Evolutionary conservation across 2,329 filamentous ascomycete genomes (phyloP), one percentile per base, ranked within the genome.

Genomic region (Elsinoe ampelina): DNA sequence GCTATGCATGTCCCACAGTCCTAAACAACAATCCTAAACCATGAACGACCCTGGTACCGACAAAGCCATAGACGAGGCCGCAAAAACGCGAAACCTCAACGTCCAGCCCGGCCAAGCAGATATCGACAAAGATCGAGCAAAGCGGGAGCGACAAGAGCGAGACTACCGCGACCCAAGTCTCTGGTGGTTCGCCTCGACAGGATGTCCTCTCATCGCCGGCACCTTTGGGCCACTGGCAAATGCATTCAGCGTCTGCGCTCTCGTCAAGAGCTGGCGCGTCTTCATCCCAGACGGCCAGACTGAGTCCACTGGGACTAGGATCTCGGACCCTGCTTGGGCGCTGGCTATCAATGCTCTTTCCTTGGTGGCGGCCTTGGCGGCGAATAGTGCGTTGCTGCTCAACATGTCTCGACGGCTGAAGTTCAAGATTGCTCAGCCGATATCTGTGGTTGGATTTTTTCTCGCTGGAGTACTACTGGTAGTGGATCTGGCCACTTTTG

Each of bases 151-250:
- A 45, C 72, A 75, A 52, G 64, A 39, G 13, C 13, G 69, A 36
- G 67, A 75, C 45, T 75, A 70, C 57, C 63, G 73, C 6, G 71
- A 75, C 57, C 76, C 74, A 43, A 76, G 74, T 63, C 73, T 75
- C 57, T 83, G 80, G 79, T 84, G 80, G 80, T 79, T 83, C 63
- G 79, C 80, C 2, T 80, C 77, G 17, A 83, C 80, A 7, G 78
- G 75, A 32, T 78, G 77, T 62, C 81, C 81, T 12, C 69, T 83
- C 2, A 70, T 82, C 35, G 80, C 80, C 3, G 72, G 72, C 61
- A 72, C 69, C 1, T 71, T 72, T 42, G 71, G 70, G 0, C 71
- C 71, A 13, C 64, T 72, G 20, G 69, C 71, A 30, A 69, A 61
- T 54, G 66, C 66, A 34, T 71, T 72, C 64, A 71, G 64, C 43